Conservation (phyloP, 2,329 filamentous ascomycete species). For the Gaeumannomyces sp. region DNA sequence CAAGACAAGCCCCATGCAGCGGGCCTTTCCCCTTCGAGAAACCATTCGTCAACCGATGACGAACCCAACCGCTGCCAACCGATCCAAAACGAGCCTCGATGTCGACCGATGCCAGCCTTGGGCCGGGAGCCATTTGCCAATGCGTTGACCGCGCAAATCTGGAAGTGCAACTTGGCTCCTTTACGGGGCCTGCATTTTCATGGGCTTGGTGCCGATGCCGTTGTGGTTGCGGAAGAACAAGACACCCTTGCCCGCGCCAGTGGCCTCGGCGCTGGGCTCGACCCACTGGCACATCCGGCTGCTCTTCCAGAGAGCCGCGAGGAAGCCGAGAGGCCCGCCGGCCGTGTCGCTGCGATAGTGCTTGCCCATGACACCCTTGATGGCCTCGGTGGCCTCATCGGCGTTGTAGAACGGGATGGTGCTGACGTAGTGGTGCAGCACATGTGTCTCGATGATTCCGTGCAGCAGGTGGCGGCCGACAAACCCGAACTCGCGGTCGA, state of each 20-base stretch:
- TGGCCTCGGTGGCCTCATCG: slow-evolving; percentile 22
- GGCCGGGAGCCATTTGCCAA: too few relatives aligned
- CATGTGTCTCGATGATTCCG: slow-evolving; percentile 94
- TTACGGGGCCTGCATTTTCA: slow-evolving; percentile 12
- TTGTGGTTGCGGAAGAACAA: slow-evolving; percentile 96
- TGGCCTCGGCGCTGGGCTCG: slow-evolving; percentile 77
- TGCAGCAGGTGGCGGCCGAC: slow-evolving; percentile 83
- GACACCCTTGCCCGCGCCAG: slow-evolving; percentile 76
- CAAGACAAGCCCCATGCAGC: too few relatives aligned
- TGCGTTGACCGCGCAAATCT: not conserved
- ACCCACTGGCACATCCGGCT: slow-evolving; percentile 94
- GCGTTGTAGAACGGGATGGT: slow-evolving; percentile 59
- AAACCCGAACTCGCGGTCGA: slow-evolving; percentile 95
- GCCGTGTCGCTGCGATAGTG: slow-evolving; percentile 84
- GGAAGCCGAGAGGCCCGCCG: slow-evolving; percentile 75
- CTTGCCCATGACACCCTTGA: slow-evolving; percentile 81
- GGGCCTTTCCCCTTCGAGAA: not conserved
- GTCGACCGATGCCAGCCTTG: not conserved
- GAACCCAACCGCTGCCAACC: not conserved
- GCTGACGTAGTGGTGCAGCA: slow-evolving; percentile 94
- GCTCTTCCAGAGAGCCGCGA: slow-evolving; percentile 73
- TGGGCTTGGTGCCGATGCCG: slow-evolving; percentile 60
- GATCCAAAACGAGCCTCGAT: not conserved
- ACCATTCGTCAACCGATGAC: not conserved
- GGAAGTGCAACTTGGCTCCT: not conserved